A percentile compares a stretch with the other conserved stretches of the same genome.
Evolutionary conservation across 140 eudicot genomes (phyloP).

Genomic region (Stevia rebaudiana): DNA sequence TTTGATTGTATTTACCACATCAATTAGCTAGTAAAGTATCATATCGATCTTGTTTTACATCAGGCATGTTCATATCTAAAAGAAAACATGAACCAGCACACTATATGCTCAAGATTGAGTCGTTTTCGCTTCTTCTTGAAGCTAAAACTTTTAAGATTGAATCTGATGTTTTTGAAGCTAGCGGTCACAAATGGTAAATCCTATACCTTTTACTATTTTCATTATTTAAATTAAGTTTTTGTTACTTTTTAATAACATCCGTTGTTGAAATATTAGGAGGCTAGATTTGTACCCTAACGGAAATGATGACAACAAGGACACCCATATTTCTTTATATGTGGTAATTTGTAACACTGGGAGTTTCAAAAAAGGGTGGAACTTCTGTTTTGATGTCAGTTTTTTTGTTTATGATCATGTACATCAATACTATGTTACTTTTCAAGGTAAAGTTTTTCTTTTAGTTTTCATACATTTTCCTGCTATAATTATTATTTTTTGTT

Average conservation of each 20-base stretch:
- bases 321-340: slow-evolving; percentile 23
- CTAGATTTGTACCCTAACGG: slow-evolving; percentile 30
- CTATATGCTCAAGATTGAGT: slow-evolving; percentile 24
- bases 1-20: no score
- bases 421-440: slow-evolving; percentile 6
- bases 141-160: not conserved
- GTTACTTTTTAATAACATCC: no score
- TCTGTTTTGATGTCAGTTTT: slow-evolving; percentile 16
- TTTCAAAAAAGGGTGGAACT: slow-evolving; percentile 18
- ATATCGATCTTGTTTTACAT: no score
- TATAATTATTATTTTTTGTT: not conserved
- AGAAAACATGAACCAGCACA: slow-evolving; percentile 27
- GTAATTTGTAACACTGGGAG: slow-evolving; percentile 14
- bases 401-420: slow-evolving; percentile 25
- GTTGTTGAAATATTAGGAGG: no score
- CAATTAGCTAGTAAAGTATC: no score
- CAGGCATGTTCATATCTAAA: not conserved
- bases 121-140: slow-evolving; percentile 21
- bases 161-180: slow-evolving; percentile 24
- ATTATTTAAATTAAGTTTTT: not conserved
- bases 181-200: slow-evolving; percentile 30
- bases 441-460: slow-evolving; percentile 12
- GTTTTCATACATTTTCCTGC: not conserved
- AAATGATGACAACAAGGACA: not conserved
- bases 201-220: no score